Evolutionary conservation across 73 alveolate species (phyloP).

Genomic region (Symbiodinium natans): DNA sequence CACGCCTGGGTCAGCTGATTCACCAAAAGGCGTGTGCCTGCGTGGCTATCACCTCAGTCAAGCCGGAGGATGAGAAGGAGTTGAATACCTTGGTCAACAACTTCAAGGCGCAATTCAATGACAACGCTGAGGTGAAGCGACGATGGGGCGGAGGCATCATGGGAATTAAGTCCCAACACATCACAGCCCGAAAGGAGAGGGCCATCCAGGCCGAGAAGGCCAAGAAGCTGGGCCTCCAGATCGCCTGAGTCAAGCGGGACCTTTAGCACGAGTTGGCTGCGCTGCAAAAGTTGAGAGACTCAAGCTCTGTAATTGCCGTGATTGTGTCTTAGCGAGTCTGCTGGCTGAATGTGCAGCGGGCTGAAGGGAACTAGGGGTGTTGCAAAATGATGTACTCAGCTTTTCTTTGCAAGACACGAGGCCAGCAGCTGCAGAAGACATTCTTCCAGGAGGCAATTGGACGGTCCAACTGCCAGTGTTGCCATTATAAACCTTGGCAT

Average conservation of each 20-base stretch:
- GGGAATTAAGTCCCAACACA: constrained; percentile 92
- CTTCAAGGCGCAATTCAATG: constrained; percentile 95
- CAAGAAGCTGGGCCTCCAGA: constrained; percentile 90
- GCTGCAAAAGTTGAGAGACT: no score
- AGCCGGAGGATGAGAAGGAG: constrained; percentile 98
- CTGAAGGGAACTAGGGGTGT: no score
- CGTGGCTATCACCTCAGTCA: constrained; percentile 99
- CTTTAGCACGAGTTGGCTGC: background rate
- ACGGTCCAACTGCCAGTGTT: background rate
- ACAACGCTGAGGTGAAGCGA: constrained; percentile 95
- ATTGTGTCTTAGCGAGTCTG: no score
- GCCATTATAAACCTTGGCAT: no score
- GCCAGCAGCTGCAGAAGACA: background rate
- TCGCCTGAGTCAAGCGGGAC: constrained; percentile 32
- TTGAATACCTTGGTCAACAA: constrained; percentile 50
- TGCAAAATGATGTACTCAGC: background rate
- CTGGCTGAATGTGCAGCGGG: no score
- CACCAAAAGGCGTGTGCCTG: constrained; percentile 99
- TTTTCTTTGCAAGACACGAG: background rate
- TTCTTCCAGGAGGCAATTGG: background rate
- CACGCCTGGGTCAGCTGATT: constrained; percentile 99
- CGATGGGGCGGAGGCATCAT: constrained; percentile 93
- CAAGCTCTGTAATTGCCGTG: no score
- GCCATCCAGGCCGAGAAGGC: constrained; percentile 93
- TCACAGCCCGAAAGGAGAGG: constrained; percentile 63